These are phyloP conservation scores for Fusarium sp. DNA, from an alignment of 2,329 filamentous ascomycete genomes.

Conservation along the genomic window DNA sequence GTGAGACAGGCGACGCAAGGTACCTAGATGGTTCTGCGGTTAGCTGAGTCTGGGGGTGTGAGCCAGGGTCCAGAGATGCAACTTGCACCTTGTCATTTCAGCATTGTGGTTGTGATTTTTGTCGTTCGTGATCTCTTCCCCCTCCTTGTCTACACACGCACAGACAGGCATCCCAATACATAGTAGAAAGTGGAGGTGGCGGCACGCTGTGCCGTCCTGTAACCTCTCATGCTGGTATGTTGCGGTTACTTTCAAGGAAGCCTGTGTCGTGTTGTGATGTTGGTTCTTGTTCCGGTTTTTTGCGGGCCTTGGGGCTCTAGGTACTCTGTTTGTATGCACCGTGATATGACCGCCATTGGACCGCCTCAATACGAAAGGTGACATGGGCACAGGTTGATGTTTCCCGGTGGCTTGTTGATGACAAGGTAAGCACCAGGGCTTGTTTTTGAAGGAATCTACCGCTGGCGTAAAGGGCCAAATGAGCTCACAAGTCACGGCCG, in stretches of 20 bases:
- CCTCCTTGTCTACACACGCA: constrained; percentile 16
- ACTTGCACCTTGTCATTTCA: constrained; percentile 24
- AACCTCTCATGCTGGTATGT: constrained; percentile 23
- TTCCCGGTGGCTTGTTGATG: constrained; percentile 9
- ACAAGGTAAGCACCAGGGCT: constrained; percentile 14
- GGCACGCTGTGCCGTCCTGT: constrained; percentile 5
- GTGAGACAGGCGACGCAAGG: constrained; percentile 38
- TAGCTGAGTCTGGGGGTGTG: constrained; percentile 38
- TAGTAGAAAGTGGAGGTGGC: constrained; percentile 20
- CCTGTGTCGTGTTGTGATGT: constrained; percentile 27
- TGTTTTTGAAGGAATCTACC: constrained; percentile 5
- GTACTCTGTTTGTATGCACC: constrained; percentile 13
- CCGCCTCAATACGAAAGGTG: constrained; percentile 20
- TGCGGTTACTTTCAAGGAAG: constrained; percentile 9
- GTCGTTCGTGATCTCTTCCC: constrained; percentile 8
- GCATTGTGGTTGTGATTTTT: constrained; percentile 8
- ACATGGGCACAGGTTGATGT: constrained; percentile 29
- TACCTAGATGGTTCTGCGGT: constrained; percentile 35
- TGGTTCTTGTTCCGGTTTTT: constrained; percentile 30
- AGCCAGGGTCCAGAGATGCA: constrained; percentile 15
- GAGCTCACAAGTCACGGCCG: constrained; percentile 8
- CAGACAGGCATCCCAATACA: constrained; percentile 15
- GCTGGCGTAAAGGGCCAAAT: background rate
- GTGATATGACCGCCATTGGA: constrained; percentile 35
- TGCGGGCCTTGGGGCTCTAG: constrained; percentile 39